Evolutionary conservation across 345 rosid species (phyloP).

Genomic region (Eucalyptus polybractea): DNA sequence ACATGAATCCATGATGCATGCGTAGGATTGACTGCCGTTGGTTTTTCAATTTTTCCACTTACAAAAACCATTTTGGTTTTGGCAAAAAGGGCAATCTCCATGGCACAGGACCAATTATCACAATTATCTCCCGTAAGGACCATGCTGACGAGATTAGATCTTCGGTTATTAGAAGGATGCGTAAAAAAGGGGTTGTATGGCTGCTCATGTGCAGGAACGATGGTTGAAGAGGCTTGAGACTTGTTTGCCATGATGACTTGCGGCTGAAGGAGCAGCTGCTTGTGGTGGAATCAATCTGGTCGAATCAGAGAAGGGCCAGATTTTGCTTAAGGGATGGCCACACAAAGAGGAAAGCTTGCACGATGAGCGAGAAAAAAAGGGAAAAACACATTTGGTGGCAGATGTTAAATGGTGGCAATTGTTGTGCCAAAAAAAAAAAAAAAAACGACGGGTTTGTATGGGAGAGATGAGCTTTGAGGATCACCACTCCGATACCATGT

Average conservation of each 20-base stretch:
- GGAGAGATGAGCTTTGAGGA: no score
- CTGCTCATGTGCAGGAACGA: not conserved
- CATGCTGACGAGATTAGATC: not conserved
- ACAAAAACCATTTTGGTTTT: not conserved
- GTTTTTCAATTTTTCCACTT: not conserved
- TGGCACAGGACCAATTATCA: not conserved
- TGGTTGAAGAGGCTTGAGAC: not conserved
- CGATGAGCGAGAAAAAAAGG: no score
- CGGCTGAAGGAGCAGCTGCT: not conserved
- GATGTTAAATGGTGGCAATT: no score
- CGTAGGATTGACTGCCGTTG: accelerated
- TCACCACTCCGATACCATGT: no score
- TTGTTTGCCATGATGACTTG: not conserved
- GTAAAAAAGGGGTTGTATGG: not conserved
- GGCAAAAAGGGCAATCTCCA: not conserved
- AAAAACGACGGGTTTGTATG: no score
- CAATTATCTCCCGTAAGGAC: not conserved
- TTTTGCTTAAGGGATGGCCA: no score
- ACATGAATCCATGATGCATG: not conserved
- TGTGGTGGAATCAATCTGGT: not conserved
- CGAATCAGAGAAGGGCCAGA: no score
- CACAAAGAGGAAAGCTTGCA: no score
- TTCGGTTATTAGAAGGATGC: not conserved
- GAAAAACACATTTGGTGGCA: no score
- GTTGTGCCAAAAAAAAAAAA: no score